A percentile compares a stretch with the other conserved stretches of the same genome.
Evolutionary conservation across 306 rosid species (phyloP).

Genomic region (Luffa acutangula): DNA sequence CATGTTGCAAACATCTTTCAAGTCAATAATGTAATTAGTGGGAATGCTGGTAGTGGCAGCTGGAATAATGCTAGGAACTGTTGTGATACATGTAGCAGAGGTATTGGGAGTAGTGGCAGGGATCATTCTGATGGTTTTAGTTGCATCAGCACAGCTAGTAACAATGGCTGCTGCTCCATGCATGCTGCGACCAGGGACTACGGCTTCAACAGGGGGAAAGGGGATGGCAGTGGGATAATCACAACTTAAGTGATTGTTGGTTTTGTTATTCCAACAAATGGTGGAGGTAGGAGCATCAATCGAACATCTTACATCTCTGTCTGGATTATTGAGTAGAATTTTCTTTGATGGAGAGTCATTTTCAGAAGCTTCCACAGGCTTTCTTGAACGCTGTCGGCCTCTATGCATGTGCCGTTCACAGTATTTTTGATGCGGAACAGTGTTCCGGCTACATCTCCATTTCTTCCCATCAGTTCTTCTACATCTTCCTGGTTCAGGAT

Average conservation of each 20-base stretch:
- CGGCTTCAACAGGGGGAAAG: background rate
- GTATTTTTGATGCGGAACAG: slow-evolving; percentile 49
- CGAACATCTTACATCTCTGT: slow-evolving; percentile 12
- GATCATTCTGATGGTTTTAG: background rate
- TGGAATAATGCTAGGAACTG: background rate
- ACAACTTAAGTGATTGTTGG: slow-evolving; percentile 10
- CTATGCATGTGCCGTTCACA: slow-evolving; percentile 79
- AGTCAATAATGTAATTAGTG: background rate
- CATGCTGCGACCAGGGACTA: background rate
- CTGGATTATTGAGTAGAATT: slow-evolving; percentile 17
- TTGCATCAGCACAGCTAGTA: slow-evolving; percentile 10
- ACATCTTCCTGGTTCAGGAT: slow-evolving; percentile 63
- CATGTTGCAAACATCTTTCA: slow-evolving; percentile 21
- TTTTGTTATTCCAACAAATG: slow-evolving; percentile 13
- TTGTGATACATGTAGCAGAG: background rate
- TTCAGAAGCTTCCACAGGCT: slow-evolving; percentile 78
- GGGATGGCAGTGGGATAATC: slow-evolving; percentile 10
- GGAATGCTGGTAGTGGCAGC: background rate
- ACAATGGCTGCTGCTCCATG: background rate
- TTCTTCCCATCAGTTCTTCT: slow-evolving; percentile 95
- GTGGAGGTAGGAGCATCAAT: slow-evolving; percentile 6
- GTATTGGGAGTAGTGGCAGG: background rate
- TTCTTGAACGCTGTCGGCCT: slow-evolving; percentile 97
- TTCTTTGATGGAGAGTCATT: slow-evolving; percentile 23
- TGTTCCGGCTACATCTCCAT: slow-evolving; percentile 62